These are phyloP conservation scores for Periglandula ipomoeae DNA, from an alignment of 2,329 filamentous ascomycete species.

Conservation along the genomic window DNA sequence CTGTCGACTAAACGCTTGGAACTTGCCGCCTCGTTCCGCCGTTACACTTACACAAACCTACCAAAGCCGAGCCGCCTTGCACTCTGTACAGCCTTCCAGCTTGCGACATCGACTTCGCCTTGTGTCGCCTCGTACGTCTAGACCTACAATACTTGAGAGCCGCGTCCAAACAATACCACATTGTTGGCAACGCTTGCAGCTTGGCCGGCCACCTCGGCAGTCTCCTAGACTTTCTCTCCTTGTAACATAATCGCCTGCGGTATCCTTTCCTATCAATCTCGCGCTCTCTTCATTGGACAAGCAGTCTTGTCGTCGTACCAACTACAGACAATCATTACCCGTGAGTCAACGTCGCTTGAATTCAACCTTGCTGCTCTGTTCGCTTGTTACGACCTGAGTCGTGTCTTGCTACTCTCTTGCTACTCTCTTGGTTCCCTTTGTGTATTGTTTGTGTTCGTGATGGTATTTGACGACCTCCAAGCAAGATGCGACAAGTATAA, in stretches of 20 bases:
- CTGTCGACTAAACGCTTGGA: background rate
- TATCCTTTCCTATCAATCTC: slow-evolving; percentile 6
- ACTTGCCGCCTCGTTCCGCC: slow-evolving; percentile 3
- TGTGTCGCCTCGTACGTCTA: slow-evolving; percentile 23
- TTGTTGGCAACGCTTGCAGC: slow-evolving; percentile 26
- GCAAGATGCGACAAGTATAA: background rate
- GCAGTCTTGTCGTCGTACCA: slow-evolving; percentile 17
- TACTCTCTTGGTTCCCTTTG: no score
- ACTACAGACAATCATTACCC: slow-evolving; percentile 18
- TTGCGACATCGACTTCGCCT: slow-evolving; percentile 20
- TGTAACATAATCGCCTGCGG: slow-evolving; percentile 10
- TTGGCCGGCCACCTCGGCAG: slow-evolving; percentile 22
- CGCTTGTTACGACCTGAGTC: slow-evolving; percentile 7
- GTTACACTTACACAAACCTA: slow-evolving; percentile 11
- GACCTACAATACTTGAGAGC: slow-evolving; percentile 17
- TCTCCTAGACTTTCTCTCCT: slow-evolving; percentile 13
- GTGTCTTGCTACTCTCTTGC: background rate
- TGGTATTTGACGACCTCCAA: no score
- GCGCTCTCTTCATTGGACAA: slow-evolving; percentile 3
- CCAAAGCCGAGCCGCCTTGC: slow-evolving; percentile 9
- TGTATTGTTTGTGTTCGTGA: no score
- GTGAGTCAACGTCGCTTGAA: slow-evolving; percentile 27
- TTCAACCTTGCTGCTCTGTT: slow-evolving; percentile 7
- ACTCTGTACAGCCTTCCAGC: slow-evolving; percentile 9
- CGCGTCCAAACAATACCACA: slow-evolving; percentile 22